Conservation (phyloP, 2,329 filamentous ascomycete genomes). For the Alternaria alternata region DNA sequence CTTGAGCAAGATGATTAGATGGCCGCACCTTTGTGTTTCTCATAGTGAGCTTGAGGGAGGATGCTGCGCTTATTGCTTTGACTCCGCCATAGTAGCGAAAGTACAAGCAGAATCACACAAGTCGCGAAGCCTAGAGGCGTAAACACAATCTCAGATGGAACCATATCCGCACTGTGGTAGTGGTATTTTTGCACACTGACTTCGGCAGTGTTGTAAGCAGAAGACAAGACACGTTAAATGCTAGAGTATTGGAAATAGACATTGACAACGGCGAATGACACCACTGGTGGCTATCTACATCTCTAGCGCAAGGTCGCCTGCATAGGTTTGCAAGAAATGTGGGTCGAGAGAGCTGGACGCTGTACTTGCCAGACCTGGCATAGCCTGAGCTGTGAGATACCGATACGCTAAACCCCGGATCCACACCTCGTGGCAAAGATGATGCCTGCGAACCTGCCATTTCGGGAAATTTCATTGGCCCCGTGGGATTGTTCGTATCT, state of each 20-base stretch:
- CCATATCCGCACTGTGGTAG: not conserved
- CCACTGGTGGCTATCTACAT: not conserved
- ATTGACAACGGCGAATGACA: not conserved
- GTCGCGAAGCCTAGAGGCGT: not conserved
- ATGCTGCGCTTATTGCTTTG: not conserved
- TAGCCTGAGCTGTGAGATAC: not conserved
- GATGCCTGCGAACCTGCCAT: not conserved
- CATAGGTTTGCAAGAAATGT: conserved; percentile 2
- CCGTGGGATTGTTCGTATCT: not conserved
- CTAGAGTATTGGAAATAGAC: not conserved
- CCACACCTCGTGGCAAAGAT: not conserved
- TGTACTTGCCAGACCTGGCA: not conserved
- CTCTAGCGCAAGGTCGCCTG: not conserved
- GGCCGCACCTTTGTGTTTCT: not conserved
- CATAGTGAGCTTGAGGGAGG: not conserved
- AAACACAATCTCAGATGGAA: not conserved
- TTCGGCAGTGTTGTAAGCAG: not conserved
- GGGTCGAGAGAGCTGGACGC: not conserved
- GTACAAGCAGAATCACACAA: not conserved
- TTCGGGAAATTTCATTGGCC: not conserved
- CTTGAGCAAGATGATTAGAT: not conserved
- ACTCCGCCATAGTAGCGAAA: not conserved
- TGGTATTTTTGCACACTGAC: not conserved
- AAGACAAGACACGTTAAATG: not conserved
- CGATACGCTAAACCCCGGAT: not conserved